These are phyloP conservation scores for Prunus campanulata DNA, from an alignment of 306 rosid species.

Conservation along the genomic window DNA sequence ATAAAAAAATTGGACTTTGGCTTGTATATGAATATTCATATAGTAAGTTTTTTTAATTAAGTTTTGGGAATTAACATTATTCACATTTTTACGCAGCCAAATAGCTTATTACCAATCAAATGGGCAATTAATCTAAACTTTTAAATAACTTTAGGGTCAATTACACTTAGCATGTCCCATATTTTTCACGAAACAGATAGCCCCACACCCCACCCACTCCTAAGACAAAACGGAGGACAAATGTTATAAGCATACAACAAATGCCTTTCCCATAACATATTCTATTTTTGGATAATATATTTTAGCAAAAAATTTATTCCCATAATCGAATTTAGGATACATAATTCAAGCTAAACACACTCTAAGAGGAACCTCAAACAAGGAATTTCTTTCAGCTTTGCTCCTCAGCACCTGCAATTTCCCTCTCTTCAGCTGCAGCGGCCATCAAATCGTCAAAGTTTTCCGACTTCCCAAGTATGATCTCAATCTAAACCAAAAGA, in stretches of 20 bases:
- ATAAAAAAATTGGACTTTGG: too few species aligned
- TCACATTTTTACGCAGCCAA: too few species aligned
- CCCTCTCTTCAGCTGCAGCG: slow-evolving; percentile 48
- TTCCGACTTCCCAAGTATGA: slow-evolving; percentile 41
- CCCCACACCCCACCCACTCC: background rate
- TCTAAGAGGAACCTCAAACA: background rate
- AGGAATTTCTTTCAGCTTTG: slow-evolving; percentile 20
- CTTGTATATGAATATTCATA: too few species aligned
- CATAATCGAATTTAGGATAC: background rate
- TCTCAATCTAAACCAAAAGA: slow-evolving; percentile 30
- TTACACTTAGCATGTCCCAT: background rate
- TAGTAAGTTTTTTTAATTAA: too few species aligned
- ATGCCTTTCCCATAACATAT: background rate
- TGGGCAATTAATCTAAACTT: background rate
- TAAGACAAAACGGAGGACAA: background rate
- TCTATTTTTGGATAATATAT: slow-evolving; percentile 7
- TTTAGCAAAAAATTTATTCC: background rate
- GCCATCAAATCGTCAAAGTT: slow-evolving; percentile 51
- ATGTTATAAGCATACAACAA: background rate
- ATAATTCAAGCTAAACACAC: slow-evolving; percentile 9
- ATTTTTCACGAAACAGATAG: background rate
- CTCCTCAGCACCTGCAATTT: slow-evolving; percentile 19
- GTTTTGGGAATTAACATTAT: too few species aligned
- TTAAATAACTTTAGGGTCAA: background rate
- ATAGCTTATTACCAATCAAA: background rate